These are phyloP conservation scores for Lonicera japonica DNA, from an alignment of 129 eudicot genomes.

Conservation along the genomic window DNA sequence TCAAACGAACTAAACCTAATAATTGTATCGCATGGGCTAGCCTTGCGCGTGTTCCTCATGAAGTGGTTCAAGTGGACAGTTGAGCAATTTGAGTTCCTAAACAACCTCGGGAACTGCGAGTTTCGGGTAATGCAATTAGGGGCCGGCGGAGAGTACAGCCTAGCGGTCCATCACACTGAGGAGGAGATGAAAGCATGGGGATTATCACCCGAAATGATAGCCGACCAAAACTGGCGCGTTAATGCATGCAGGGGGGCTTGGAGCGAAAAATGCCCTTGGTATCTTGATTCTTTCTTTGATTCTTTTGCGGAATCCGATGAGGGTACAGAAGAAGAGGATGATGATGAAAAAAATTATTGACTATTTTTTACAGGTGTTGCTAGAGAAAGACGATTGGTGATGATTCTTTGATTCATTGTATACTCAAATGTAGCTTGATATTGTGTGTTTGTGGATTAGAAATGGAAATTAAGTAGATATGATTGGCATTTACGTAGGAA, in stretches of 20 bases:
- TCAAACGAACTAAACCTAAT: slow-evolving; percentile 52
- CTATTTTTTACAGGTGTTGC: too few relatives aligned
- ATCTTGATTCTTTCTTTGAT: slow-evolving; percentile 58
- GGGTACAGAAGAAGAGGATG: slow-evolving; percentile 17
- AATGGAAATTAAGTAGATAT: too few relatives aligned
- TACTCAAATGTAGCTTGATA: too few relatives aligned
- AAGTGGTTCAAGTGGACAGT: slow-evolving; percentile 95
- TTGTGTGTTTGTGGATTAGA: too few relatives aligned
- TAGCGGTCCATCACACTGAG: slow-evolving; percentile 61
- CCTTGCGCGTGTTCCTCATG: slow-evolving; percentile 78
- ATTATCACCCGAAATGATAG: slow-evolving; percentile 67
- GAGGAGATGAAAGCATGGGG: slow-evolving; percentile 75
- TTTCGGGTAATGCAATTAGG: slow-evolving; percentile 75
- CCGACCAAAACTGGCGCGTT: slow-evolving; percentile 62
- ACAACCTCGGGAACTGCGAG: slow-evolving; percentile 61
- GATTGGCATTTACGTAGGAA: too few relatives aligned
- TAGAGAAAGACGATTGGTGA: too few relatives aligned
- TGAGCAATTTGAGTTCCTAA: slow-evolving; percentile 68
- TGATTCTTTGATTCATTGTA: too few relatives aligned
- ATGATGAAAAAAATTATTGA: background rate
- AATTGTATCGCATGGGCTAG: slow-evolving; percentile 74
- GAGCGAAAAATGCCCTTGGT: slow-evolving; percentile 63
- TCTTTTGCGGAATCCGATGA: slow-evolving; percentile 39
- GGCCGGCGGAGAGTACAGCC: slow-evolving; percentile 73
- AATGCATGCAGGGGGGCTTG: slow-evolving; percentile 36